Conservation (phyloP, 108 stramenopile species). For the Cyclotella sp. region DNA sequence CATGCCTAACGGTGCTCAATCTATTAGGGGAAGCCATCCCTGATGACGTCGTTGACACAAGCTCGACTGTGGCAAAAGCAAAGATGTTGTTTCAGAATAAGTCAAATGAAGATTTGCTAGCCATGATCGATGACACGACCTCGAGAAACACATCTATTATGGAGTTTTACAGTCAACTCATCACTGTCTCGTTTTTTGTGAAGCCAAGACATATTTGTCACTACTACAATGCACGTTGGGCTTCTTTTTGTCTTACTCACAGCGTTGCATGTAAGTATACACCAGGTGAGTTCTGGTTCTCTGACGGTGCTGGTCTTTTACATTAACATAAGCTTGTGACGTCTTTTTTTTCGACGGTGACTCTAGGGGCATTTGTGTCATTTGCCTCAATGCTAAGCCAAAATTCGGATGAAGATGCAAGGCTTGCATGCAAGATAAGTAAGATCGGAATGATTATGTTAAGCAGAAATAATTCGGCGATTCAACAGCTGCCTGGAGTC, state of each 20-base stretch:
- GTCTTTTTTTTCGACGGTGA: no score
- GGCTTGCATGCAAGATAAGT: no score
- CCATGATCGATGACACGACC: neutral
- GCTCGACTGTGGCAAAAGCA: neutral
- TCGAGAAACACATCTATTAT: neutral
- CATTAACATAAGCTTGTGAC: no score
- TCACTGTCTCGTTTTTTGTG: neutral
- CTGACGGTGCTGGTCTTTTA: no score
- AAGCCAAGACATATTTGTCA: neutral
- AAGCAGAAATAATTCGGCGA: neutral
- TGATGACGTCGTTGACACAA: neutral
- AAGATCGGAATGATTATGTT: neutral
- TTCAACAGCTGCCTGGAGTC: neutral
- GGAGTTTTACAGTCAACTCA: neutral
- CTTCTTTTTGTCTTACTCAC: neutral
- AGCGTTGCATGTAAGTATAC: neutral
- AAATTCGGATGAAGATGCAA: neutral
- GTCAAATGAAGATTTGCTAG: no score
- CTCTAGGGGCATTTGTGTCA: neutral
- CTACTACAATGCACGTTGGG: neutral
- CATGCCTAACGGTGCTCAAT: slow-evolving; percentile 26
- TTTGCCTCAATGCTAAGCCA: no score
- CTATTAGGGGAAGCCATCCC: slow-evolving; percentile 36
- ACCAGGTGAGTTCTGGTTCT: no score
- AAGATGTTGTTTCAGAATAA: neutral